Evolutionary conservation across 106 monocot species (phyloP), one percentile per base, ranked within the genome.

Genomic region (Amphibolis antarctica): DNA sequence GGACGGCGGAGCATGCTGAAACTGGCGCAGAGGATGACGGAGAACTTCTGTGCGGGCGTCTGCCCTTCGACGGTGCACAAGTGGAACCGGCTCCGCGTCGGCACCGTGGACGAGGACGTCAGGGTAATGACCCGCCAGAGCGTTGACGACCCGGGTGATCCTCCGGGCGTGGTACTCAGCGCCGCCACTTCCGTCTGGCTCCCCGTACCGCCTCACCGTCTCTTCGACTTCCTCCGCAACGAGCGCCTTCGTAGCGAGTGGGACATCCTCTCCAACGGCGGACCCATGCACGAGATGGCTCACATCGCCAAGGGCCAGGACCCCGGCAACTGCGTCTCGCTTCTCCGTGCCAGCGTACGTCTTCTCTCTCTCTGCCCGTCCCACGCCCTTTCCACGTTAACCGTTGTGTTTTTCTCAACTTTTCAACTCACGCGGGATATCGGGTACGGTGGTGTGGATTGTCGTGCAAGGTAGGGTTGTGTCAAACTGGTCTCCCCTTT

Each of bases 221-320:
- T 93, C 11, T 93, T 93, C 57, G 79, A 88, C 30, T 88, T 93
- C 73, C 78, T 93, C 30, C 74, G 88, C 15, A 76, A 92, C 42
- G 85, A 82, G 67, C 46, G 58, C 28, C 76, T 93, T 15, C 80
- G 93, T 2, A 81, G 89, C 68, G 74, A 84, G 79, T 89, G 93
- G 93, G 89, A 89, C 62, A 89, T 93, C 21, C 79, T 93, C 15
- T 85, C 85, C 55, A 85, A 93, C 53, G 93, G 93, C 46, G 93
- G 77, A 4, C 93, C 93, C 15, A 88, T 93, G 93, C 88, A 85
- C 66, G 85, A 88, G 76, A 81, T 88, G 83, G 81, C 88, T 6
- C 82, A 83, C 64, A 85, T 93, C 31, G 74, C 93, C 48, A 93
- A 88, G 67, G 93, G 93, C 14, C 88, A 79, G 44, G 70, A 83